Conservation (phyloP, 257 asterid species). For the Ehretia macrophylla region DNA sequence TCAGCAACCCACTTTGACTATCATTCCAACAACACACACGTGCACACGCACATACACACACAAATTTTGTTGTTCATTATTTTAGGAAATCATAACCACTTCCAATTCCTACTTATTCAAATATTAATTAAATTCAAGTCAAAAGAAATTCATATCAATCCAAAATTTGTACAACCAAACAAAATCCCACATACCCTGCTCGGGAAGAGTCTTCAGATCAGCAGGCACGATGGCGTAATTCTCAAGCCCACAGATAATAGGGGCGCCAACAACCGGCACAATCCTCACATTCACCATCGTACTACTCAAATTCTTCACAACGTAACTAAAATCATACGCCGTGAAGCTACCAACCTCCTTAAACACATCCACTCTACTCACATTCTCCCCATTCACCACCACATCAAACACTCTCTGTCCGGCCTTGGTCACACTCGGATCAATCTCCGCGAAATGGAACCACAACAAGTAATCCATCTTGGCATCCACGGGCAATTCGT, state of each 20-base stretch:
- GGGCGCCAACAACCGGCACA: conserved; percentile 63
- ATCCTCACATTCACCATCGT: conserved; percentile 59
- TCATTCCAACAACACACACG: too few relatives aligned
- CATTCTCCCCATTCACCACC: conserved; percentile 62
- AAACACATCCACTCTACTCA: conserved; percentile 70
- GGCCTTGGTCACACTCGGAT: conserved; percentile 59
- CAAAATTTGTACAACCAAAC: background rate
- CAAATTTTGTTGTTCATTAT: too few relatives aligned
- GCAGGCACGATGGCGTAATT: conserved; percentile 87
- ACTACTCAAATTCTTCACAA: conserved; percentile 74
- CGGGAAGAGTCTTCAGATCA: conserved; percentile 70
- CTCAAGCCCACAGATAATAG: conserved; percentile 86
- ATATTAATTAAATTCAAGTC: background rate
- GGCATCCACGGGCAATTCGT: conserved; percentile 66
- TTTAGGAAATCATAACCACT: background rate
- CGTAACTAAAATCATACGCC: conserved; percentile 70
- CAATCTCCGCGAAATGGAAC: conserved; percentile 95
- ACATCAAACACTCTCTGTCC: conserved; percentile 92
- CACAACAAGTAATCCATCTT: conserved; percentile 79
- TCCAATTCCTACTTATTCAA: background rate
- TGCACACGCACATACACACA: too few relatives aligned
- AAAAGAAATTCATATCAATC: background rate
- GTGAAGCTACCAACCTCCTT: conserved; percentile 76
- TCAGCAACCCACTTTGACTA: too few relatives aligned
- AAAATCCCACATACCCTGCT: conserved; percentile 49